Percentiles rank a stretch among this genome's conserved stretches.
phyloP scores from a whole-genome alignment of 306 rosid species.

The Citrullus colocynthis region DNA sequence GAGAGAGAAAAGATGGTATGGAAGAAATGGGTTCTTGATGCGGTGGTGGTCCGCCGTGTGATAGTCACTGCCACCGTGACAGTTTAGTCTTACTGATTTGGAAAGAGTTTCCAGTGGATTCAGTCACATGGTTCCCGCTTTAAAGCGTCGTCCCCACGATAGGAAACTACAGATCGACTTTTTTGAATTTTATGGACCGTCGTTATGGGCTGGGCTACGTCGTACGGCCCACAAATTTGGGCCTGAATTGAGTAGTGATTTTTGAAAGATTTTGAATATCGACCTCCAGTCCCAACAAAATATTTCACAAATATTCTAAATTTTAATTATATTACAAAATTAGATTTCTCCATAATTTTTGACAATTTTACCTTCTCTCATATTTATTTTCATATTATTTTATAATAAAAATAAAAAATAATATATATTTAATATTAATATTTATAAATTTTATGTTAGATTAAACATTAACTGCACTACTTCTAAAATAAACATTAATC shows the following conservation, averaged over 20 bases:
- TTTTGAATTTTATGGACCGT: slow-evolving; percentile 2
- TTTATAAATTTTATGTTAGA: too few relatives aligned
- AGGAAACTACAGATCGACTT: not conserved
- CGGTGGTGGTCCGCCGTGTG: not conserved
- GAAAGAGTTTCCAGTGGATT: not conserved
- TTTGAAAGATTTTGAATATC: too few relatives aligned
- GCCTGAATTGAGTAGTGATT: not conserved
- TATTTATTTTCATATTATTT: too few relatives aligned
- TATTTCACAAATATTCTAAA: too few relatives aligned
- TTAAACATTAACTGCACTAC: too few relatives aligned
- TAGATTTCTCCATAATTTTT: too few relatives aligned
- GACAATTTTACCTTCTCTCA: too few relatives aligned
- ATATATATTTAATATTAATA: too few relatives aligned
- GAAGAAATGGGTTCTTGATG: not conserved
- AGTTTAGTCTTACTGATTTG: not conserved
- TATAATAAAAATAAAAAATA: too few relatives aligned
- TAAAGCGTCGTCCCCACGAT: not conserved
- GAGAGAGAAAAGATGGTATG: not conserved
- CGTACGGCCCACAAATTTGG: not conserved
- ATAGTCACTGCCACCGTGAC: not conserved
- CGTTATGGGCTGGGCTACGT: not conserved
- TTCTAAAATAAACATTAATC: too few relatives aligned
- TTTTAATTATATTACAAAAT: too few relatives aligned
- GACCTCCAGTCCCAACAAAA: too few relatives aligned
- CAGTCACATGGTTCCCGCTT: slow-evolving; percentile 45